Evolutionary conservation across 1,284 basidiomycete species (phyloP).

Genomic region (Sporisorium iseilematis-ciliati): DNA sequence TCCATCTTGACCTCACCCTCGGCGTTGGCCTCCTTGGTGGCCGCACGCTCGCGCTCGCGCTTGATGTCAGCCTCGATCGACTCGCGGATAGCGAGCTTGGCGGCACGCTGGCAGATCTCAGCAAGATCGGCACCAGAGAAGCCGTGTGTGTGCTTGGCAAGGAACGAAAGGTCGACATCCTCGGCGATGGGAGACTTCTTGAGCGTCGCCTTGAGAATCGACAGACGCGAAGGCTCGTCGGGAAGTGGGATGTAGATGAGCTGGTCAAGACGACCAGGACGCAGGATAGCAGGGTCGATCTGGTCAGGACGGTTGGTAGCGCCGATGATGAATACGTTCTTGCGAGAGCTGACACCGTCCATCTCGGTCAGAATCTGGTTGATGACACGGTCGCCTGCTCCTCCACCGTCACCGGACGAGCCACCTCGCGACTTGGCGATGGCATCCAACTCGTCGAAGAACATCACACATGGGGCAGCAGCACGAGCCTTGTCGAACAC

Average conservation of each 20-base stretch:
- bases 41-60: conserved; percentile 76
- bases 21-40: conserved; percentile 47
- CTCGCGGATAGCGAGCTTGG: conserved; percentile 94
- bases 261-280: conserved; percentile 94
- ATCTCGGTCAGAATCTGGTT: conserved; percentile 98
- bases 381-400: conserved; percentile 95
- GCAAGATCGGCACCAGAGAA: conserved; percentile 99
- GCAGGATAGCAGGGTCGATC: conserved; percentile 94
- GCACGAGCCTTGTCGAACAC: conserved; percentile 99
- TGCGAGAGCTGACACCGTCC: conserved; percentile 99
- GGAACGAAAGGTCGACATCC: conserved; percentile 87
- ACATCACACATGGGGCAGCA: conserved; percentile 99
- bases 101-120: conserved; percentile 97
- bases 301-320: conserved; percentile 99
- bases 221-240: conserved; percentile 89
- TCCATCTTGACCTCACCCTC: conserved; percentile 75
- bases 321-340: conserved; percentile 99
- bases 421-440: conserved; percentile 94
- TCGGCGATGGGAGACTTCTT: conserved; percentile 90
- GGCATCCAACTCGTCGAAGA: conserved; percentile 99
- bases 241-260: conserved; percentile 75
- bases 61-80: conserved; percentile 94
- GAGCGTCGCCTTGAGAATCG: conserved; percentile 89
- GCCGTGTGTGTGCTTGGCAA: conserved; percentile 94
- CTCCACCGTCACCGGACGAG: conserved; percentile 87